Percentiles rank a stretch among this genome's conserved stretches.
Conservation (phyloP, 495 filamentous ascomycete species). For the Platismatia glauca region DNA sequence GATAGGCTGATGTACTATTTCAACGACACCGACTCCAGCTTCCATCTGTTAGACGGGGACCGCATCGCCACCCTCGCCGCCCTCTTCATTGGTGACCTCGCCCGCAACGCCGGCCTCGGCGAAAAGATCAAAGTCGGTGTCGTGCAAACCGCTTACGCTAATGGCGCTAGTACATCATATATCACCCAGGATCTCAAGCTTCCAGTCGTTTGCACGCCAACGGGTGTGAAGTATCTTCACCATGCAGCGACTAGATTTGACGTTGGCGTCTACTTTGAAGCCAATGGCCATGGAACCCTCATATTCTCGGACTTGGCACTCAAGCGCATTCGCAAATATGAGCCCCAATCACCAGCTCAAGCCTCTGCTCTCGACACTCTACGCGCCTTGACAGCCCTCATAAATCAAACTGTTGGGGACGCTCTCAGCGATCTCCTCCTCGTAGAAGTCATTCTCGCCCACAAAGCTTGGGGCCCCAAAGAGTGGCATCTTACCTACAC, state of each 20-base stretch:
- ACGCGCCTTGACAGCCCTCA: conserved; percentile 70
- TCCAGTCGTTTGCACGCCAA: conserved; percentile 84
- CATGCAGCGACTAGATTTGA: conserved; percentile 87
- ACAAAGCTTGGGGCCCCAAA: conserved; percentile 82
- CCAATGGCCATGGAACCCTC: conserved; percentile 94
- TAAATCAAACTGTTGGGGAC: conserved; percentile 97
- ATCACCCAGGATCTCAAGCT: conserved; percentile 80
- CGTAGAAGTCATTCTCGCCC: conserved; percentile 88
- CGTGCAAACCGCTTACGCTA: conserved; percentile 95
- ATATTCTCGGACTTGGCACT: conserved; percentile 80
- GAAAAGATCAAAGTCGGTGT: conserved; percentile 81
- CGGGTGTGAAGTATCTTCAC: conserved; percentile 95
- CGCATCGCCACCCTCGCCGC: conserved; percentile 93
- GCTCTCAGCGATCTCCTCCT: conserved; percentile 93
- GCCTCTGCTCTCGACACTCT: conserved; percentile 75
- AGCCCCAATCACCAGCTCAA: conserved; percentile 87
- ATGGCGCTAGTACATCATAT: conserved; percentile 89
- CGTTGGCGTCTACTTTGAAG: conserved; percentile 96
- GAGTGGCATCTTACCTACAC: conserved; percentile 92
- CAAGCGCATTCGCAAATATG: conserved; percentile 61
- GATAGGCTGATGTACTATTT: conserved; percentile 96
- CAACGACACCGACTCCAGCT: conserved; percentile 66
- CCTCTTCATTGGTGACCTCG: conserved; percentile 85
- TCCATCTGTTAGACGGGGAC: conserved; percentile 90
- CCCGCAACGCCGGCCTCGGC: conserved; percentile 65